phyloP scores from a whole-genome alignment of 2,329 filamentous ascomycete genomes.

The Pseudogymnoascus sp. region DNA sequence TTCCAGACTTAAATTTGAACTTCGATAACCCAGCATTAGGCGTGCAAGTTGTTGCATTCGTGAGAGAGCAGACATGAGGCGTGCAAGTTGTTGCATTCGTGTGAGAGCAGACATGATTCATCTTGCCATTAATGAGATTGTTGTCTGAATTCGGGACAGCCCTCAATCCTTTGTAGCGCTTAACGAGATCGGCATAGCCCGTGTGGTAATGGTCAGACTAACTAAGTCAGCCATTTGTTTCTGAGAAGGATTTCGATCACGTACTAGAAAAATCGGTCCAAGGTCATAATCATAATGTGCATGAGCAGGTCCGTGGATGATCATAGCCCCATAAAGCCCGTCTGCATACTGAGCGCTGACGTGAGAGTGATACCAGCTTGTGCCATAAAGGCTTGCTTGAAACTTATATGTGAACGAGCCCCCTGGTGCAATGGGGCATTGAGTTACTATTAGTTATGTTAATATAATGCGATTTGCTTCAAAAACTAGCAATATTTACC shows the following conservation, averaged over 20 bases:
- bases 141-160: constrained; percentile 16
- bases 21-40: constrained; percentile 25
- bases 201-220: constrained; percentile 5
- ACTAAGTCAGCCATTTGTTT: background rate
- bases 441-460: constrained; percentile 32
- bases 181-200: background rate
- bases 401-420: constrained; percentile 26
- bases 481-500: background rate
- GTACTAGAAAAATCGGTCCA: constrained; percentile 37
- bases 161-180: background rate
- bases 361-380: constrained; percentile 54
- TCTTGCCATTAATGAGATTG: constrained; percentile 29
- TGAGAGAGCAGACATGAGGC: constrained; percentile 17
- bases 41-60: background rate
- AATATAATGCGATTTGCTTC: background rate
- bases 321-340: constrained; percentile 50
- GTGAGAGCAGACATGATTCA: constrained; percentile 20
- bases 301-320: constrained; percentile 52
- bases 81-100: background rate
- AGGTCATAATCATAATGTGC: constrained; percentile 55
- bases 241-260: background rate
- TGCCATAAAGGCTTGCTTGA: constrained; percentile 34
- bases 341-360: constrained; percentile 36
- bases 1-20: constrained; percentile 34
- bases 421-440: constrained; percentile 56